These are phyloP conservation scores for Obelidium mucronatum DNA, from an alignment of 192 early-diverging fungal species.

Conservation along the genomic window DNA sequence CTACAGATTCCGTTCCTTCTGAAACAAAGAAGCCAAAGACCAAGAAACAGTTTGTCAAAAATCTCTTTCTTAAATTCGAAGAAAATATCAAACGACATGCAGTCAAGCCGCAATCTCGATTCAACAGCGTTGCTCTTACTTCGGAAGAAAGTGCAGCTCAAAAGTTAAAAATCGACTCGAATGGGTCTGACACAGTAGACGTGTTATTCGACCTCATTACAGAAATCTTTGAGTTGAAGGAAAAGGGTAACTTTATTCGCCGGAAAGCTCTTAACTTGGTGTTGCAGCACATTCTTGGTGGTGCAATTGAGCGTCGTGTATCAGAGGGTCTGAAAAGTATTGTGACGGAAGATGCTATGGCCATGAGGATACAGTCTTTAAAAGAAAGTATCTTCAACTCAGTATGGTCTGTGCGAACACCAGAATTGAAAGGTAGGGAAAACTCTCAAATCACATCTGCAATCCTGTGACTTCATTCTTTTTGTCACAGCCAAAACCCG, in stretches of 20 bases:
- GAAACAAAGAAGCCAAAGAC: constrained; percentile 27
- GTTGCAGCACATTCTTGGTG: constrained; percentile 87
- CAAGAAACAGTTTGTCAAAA: constrained; percentile 49
- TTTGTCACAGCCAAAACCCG: constrained; percentile 10
- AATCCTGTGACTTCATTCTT: constrained; percentile 56
- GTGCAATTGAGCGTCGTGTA: constrained; percentile 80
- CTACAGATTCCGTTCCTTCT: not conserved
- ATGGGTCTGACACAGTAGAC: constrained; percentile 53
- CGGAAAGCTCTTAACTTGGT: constrained; percentile 86
- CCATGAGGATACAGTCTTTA: constrained; percentile 36
- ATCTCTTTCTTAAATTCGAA: constrained; percentile 78
- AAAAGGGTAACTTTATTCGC: constrained; percentile 86
- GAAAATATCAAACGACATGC: constrained; percentile 56
- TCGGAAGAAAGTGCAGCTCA: not conserved
- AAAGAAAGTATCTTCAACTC: constrained; percentile 46
- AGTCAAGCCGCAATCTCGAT: constrained; percentile 22
- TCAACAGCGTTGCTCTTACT: not conserved
- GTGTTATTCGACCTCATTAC: constrained; percentile 84
- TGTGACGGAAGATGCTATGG: constrained; percentile 44
- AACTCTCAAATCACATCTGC: no score
- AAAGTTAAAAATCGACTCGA: not conserved
- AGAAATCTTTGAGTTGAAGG: constrained; percentile 93
- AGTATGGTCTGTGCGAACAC: constrained; percentile 39
- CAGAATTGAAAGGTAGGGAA: constrained; percentile 53
- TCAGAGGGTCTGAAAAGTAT: constrained; percentile 38